Conservation (phyloP, 1,284 basidiomycete species). For the Leccinum fallax region DNA sequence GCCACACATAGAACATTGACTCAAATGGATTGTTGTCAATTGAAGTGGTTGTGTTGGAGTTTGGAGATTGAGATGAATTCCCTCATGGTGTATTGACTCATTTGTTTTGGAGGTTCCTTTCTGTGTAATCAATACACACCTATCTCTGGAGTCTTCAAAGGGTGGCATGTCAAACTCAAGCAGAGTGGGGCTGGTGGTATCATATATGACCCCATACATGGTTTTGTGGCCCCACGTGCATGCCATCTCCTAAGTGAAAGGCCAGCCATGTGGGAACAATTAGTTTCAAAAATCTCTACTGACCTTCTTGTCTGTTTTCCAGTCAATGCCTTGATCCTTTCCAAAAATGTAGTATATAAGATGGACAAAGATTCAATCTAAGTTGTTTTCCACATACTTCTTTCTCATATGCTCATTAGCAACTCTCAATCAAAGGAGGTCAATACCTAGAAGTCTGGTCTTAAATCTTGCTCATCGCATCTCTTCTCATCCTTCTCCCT, state of each 20-base stretch:
- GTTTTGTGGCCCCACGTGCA: no score
- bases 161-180: not conserved
- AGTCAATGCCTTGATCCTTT: not conserved
- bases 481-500: no score
- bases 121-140: not conserved
- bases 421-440: no score
- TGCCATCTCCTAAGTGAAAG: no score
- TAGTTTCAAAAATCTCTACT: not conserved
- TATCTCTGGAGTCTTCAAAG: not conserved
- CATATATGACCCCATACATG: no score
- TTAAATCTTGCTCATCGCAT: no score
- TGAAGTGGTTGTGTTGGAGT: not conserved
- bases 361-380: no score
- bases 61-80: not conserved
- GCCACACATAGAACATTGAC: not conserved
- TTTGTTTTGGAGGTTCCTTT: not conserved
- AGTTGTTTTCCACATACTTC: no score
- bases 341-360: not conserved
- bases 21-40: not conserved
- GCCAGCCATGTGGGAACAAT: no score
- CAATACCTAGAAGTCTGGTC: no score
- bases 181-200: not conserved
- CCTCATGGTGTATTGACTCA: not conserved
- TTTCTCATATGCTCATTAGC: no score
- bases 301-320: not conserved